Base-by-base conservation (phyloP, 164 flowering plant genomes). In the Umbellularia californica region DNA sequence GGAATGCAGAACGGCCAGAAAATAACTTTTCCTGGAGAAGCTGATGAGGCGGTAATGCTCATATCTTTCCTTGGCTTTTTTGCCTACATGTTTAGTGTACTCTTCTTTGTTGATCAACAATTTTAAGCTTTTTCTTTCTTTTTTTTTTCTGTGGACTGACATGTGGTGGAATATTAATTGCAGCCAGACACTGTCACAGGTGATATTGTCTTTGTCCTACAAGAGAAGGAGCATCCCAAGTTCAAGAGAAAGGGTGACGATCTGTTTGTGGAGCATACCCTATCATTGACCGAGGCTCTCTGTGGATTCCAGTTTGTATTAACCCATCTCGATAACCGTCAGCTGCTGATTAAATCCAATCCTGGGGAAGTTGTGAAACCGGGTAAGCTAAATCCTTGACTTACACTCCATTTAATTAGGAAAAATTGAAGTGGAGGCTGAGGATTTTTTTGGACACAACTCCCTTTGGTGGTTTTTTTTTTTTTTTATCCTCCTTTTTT, bases 351-450 rank as follows among this genome's bases (percentile, higher is more conserved):
- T 76, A 91, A 90, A 65, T 86, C 96, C n/a, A 75, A 86, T 50
- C 93, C 95, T 19, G 98, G 98, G 30, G 95, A 93, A 77, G 94
- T 92, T 60, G 87, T 93, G 51, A 93, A 91, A 85, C 98, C 97
- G 74, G 90, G 96, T 93, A 35, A 80, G 90, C 75, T 70, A 14
- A 55, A n/a, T 60, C 25, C 47, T 72, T 28, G 25, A 25, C 13
- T 41, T 51, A 17, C 14, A 19, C 58, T 47, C 10, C 25, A 19
- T 27, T 55, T 55, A 41, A 41, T 41, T 41, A 41, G 47, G 11
- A 41, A 41, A 41, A 41, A 41, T 41, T 41, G 47, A 41, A 41
- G 47, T 9, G 47, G 47, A 41, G 11, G 47, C 47, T 41, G 11
- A 41, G 47, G 47, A 41, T 1, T 41, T 41, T 41, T 9, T 30